Percentiles rank a stretch among this genome's conserved stretches.
phyloP scores from a whole-genome alignment of 2,329 filamentous ascomycete genomes.

The Exophiala viscosa region DNA sequence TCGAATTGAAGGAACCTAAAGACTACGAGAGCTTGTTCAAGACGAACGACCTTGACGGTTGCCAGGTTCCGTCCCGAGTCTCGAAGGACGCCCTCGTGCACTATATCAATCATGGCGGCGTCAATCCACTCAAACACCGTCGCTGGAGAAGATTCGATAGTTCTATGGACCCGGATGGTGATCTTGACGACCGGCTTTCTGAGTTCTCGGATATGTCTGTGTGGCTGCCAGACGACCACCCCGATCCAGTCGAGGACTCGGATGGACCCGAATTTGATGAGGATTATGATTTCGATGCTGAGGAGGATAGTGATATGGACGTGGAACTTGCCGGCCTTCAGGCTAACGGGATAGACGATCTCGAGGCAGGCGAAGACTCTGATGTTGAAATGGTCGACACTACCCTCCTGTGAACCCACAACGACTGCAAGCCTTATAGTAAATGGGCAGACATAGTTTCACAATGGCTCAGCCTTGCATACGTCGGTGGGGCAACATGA shows the following conservation, averaged over 20 bases:
- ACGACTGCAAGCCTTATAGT: no score
- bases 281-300: neutral
- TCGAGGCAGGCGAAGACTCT: no score
- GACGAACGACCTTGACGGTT: no score
- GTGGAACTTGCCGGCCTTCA: neutral
- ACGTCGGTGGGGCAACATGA: neutral
- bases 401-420: no score
- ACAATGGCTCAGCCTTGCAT: neutral
- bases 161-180: neutral
- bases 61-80: conserved; percentile 7
- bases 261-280: neutral
- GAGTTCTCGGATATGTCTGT: conserved; percentile 14
- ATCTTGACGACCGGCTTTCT: neutral
- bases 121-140: conserved; percentile 4
- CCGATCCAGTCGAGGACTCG: neutral
- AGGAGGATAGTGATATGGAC: conserved; percentile 12
- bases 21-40: neutral
- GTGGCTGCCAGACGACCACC: conserved; percentile 3
- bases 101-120: conserved; percentile 14
- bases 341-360: no score
- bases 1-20: conserved; percentile 5
- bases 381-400: no score
- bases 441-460: no score
- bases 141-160: conserved; percentile 3
- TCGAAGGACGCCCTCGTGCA: conserved; percentile 1